Conservation (phyloP, 2,329 filamentous ascomycete genomes). For the Rutstroemia sp. region DNA sequence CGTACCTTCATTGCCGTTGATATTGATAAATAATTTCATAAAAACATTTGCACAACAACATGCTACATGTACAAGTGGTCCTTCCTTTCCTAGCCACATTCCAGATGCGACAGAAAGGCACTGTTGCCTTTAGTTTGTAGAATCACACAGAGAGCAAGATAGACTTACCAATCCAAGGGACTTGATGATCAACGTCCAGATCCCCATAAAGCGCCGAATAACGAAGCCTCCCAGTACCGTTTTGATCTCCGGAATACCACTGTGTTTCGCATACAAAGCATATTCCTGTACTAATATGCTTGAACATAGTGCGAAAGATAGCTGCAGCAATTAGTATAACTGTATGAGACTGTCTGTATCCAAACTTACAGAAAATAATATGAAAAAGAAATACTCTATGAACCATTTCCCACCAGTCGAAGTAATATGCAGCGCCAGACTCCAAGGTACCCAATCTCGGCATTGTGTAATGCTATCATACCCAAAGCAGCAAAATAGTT, state of each 20-base stretch:
- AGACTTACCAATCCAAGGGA: constrained; percentile 70
- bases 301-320: constrained; percentile 70
- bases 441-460: constrained; percentile 82
- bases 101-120: constrained; percentile 88
- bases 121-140: constrained; percentile 35
- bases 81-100: constrained; percentile 95
- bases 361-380: constrained; percentile 66
- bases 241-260: constrained; percentile 96
- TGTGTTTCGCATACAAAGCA: constrained; percentile 83
- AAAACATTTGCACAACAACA: constrained; percentile 94
- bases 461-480: constrained; percentile 80
- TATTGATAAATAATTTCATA: constrained; percentile 76
- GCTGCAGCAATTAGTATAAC: constrained; percentile 35
- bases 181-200: constrained; percentile 85
- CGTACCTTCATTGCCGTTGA: constrained; percentile 80
- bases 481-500: constrained; percentile 86
- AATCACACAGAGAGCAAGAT: constrained; percentile 11
- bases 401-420: constrained; percentile 68
- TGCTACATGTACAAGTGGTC: constrained; percentile 88
- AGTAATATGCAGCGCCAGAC: constrained; percentile 59
- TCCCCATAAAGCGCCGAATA: constrained; percentile 77
- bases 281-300: constrained; percentile 77
- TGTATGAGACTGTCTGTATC: background rate
- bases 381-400: constrained; percentile 80
- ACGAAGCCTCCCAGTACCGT: constrained; percentile 91